Base-by-base conservation (phyloP, 768 basidiomycete species). In the Leccinum subgranulosum region DNA sequence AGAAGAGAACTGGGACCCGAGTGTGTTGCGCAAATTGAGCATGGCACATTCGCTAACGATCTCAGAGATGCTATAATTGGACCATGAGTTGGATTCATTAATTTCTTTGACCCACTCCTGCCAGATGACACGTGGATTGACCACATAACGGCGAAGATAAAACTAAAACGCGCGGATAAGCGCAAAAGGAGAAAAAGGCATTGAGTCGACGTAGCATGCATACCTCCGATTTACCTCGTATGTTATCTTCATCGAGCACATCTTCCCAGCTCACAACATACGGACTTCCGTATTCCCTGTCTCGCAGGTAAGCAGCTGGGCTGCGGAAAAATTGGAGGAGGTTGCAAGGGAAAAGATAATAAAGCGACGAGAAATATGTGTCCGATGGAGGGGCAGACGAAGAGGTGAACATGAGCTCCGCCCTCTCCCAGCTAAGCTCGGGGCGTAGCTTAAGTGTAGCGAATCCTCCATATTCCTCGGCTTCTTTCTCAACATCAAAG, bases 341-440 rank as follows among this genome's bases (percentile, higher is more conserved):
- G 74, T 95, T 97, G 73, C 87, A 90, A 1, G 94, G 94, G 76
- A 92, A 97, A 49, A 94, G 83, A 65, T 92, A 94, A 74, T 95
- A 96, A 59, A 97, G 76, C 47, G 81, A 80, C 2, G 87, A 86
- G 74, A 94, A 94, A 66, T 83, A 90, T 46, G 76, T 79, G 19
- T 84, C 79, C 15, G 84, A 79, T 4, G 84, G 81, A 17, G 90
- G 88, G 2, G 82, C 74, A 28, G 76, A 72, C 14, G 83, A 79
- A 1, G 76, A 77, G 10, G 80, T 75, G 67, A 89, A 84, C 1
- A 83, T 77, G 63, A 77, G 75, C 50, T 88, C 84, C 27, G 91
- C 77, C 34, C 84, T 81, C 59, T 83, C 73, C 91, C 91, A 92
- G 19, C 78, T 66, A n/a, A 88, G 71, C 51, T 84, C 82, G 17